Conservation (phyloP, 371 early-diverging fungal species). For the Mortierella sp. region DNA sequence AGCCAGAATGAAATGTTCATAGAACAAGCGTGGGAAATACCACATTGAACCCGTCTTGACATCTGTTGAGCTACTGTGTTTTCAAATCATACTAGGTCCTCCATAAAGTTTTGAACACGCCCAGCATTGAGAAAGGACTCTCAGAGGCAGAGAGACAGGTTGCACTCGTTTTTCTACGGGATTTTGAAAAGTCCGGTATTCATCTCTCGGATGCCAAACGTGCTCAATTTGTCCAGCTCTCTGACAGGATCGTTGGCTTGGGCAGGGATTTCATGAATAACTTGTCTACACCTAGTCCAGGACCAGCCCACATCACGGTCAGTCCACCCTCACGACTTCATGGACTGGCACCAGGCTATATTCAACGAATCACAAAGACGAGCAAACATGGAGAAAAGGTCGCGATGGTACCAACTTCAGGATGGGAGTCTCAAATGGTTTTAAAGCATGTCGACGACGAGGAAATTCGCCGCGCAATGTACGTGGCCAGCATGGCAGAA, state of each 20-base stretch:
- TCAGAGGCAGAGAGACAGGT: slow-evolving; percentile 81
- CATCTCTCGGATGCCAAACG: slow-evolving; percentile 81
- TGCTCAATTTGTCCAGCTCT: slow-evolving; percentile 81
- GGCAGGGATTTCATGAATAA: slow-evolving; percentile 81
- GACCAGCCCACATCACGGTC: slow-evolving; percentile 50
- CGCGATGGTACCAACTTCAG: slow-evolving; percentile 65
- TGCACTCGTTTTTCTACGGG: slow-evolving; percentile 85
- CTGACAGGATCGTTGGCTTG: slow-evolving; percentile 83
- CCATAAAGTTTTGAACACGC: slow-evolving; percentile 72
- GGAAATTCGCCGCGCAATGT: slow-evolving; percentile 77
- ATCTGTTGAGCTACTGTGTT: not conserved
- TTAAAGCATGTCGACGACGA: slow-evolving; percentile 74
- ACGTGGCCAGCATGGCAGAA: slow-evolving; percentile 81
- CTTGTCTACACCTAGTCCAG: slow-evolving; percentile 37
- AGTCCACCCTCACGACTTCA: slow-evolving; percentile 53
- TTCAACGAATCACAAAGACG: slow-evolving; percentile 45
- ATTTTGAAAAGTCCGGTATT: slow-evolving; percentile 96
- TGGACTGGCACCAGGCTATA: slow-evolving; percentile 41
- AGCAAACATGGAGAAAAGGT: slow-evolving; percentile 48
- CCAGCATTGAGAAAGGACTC: slow-evolving; percentile 64
- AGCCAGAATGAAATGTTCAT: not conserved
- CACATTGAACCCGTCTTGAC: not conserved
- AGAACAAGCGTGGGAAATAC: not conserved
- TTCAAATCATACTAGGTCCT: slow-evolving; percentile 62
- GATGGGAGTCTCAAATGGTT: slow-evolving; percentile 69